Evolutionary conservation across 2,329 filamentous ascomycete species (phyloP), one percentile per base, ranked within the genome.

Genomic region (Diplodia intermedia): DNA sequence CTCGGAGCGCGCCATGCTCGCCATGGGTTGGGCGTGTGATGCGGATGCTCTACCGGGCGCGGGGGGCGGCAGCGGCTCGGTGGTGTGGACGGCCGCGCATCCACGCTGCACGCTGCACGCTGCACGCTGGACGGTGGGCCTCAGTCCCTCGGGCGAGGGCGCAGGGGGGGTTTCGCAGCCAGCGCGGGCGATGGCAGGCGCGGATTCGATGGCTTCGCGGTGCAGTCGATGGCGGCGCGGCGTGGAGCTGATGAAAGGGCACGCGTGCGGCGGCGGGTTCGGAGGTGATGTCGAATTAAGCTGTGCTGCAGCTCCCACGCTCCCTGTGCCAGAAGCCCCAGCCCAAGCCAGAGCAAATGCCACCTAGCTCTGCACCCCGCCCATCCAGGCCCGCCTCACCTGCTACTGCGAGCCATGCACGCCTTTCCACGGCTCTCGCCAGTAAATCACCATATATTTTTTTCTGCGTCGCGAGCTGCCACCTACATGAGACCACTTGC

Each of bases 1-100:
- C 62, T 80, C 77, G 33, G 78, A 76, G 52, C 76, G 76, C 61
- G 78, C 77, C 26, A 77, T 78, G 71, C 74, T 76, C 68, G 79
- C 75, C 79, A 80, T 80, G 71, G 71, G 50, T 71, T 63, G 62
- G 69, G 69, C n/a, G 57, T 3, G 56, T 20, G 23, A 43, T 26
- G 57, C 40, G 29, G 26, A 0, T 40, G 26, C 18, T 20, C 36
- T 47, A 47, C 49, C 68, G 71, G 40, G 52, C 63, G 50, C 38
- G 53, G 67, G 62, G 65, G 69, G 66, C 70, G 73, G 74, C 74
- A 70, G 74, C 66, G 70, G 75, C 49, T 53, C 54, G 56, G 55
- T 56, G 66, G 77, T 76, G 74, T 69, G 69, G 70, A 67, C 50
- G 31, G 70, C 69, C 49, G 71, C 66, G 26, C 56, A 60, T 43